These are phyloP conservation scores for Mycena citricolor DNA, from an alignment of 1,284 basidiomycete genomes.

Conservation along the genomic window DNA sequence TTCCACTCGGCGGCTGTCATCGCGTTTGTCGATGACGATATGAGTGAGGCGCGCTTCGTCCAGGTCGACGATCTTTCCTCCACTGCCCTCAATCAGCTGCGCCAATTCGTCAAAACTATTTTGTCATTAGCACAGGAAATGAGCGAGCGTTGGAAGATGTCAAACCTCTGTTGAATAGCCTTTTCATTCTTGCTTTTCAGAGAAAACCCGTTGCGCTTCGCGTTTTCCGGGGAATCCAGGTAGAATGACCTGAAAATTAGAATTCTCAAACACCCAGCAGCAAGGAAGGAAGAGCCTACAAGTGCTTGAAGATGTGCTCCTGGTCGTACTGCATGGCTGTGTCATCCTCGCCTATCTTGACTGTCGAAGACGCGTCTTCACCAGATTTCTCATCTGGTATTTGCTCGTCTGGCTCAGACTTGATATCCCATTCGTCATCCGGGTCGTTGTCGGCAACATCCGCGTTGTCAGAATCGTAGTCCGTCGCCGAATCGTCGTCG, in stretches of 20 bases:
- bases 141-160: constrained; percentile 8
- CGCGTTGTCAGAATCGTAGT: constrained; percentile 67
- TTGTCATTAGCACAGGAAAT: constrained; percentile 9
- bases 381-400: constrained; percentile 20
- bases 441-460: constrained; percentile 43
- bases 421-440: constrained; percentile 33
- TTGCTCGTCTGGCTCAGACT: constrained; percentile 11
- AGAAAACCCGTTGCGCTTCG: constrained; percentile 58
- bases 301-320: constrained; percentile 72
- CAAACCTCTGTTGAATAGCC: constrained; percentile 53
- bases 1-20: constrained; percentile 66
- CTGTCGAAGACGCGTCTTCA: too few species aligned
- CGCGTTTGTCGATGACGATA: constrained; percentile 77
- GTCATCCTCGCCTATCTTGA: constrained; percentile 68
- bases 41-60: constrained; percentile 81
- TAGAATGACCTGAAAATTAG: constrained; percentile 70
- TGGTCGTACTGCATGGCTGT: constrained; percentile 74
- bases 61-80: constrained; percentile 69
- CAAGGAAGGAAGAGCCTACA: constrained; percentile 53
- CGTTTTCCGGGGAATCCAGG: constrained; percentile 78
- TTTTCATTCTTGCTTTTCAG: constrained; percentile 56
- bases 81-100: constrained; percentile 59
- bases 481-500: constrained; percentile 55
- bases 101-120: constrained; percentile 58
- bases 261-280: not conserved